Base-by-base conservation (phyloP, 495 filamentous ascomycete genomes). In the Haplographium delicatum region DNA sequence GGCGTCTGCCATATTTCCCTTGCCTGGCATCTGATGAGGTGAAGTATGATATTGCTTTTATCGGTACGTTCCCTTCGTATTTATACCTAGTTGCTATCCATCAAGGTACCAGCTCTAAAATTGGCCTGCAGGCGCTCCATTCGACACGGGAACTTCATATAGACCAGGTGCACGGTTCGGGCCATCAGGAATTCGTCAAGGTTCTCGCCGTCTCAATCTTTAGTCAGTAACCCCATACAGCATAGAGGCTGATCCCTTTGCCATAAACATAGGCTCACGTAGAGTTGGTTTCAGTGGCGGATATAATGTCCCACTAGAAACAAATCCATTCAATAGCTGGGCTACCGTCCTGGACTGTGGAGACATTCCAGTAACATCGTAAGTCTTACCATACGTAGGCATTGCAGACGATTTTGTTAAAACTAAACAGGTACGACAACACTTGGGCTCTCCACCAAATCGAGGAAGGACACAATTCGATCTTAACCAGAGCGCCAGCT, bases 131-230 rank as follows among this genome's bases (percentile, higher is more conserved):
- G 58, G 59, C 22, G 75, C 75, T 7, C 75, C 75, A 6, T 76
- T 76, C 48, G 75, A 79, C 44, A 79, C 74, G 5, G 84, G 84
- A 24, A 88, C 85, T 37, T 87, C 84, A 1, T 89, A 89, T 65
- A 68, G 89, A 52, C 88, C 89, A 4, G 89, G 89, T 42, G 88
- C 88, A 27, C 78, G 89, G 26, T 95, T 90, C 57, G 89, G 89
- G 1, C 89, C 89, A 9, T 81, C 75, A 42, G 86, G 84, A 22
- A 93, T 93, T 59, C 76, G 89, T 64, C 80, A 89, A 75, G 86
- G 86, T 68, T 86, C 80, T 56, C 65, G 68, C 51, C 63, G 68
- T 44, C 65, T 70, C 47, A 70, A 70, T 58, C 61, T 70, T 43
- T 69, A 68, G 64, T 67, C 62, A 38, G 61, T 57, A 26, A 5